A percentile compares a stretch with the other conserved stretches of the same genome.
Conservation (phyloP, 306 rosid species). For the Castanea mollissima region DNA sequence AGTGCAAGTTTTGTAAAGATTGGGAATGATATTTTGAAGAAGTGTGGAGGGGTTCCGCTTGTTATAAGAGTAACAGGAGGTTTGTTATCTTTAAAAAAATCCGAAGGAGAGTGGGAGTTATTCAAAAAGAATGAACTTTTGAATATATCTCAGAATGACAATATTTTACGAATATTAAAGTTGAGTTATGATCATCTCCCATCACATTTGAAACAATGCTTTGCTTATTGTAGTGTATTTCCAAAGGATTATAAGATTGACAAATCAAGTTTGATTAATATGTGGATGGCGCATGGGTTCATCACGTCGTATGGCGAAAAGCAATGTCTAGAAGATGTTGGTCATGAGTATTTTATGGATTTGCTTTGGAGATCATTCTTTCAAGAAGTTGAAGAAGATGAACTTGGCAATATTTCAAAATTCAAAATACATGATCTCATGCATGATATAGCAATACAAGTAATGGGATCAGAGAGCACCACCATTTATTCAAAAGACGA, state of each 20-base stretch:
- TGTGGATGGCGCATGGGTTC: conserved; percentile 25
- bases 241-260: rapidly evolving
- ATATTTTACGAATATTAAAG: too few relatives aligned
- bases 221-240: too few relatives aligned
- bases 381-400: not conserved
- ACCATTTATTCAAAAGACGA: not conserved
- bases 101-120: rapidly evolving
- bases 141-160: rapidly evolving
- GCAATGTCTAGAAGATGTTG: conserved; percentile 1
- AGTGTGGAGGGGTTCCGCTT: too few relatives aligned
- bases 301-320: not conserved
- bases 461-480: not conserved
- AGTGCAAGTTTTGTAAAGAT: not conserved
- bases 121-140: too few relatives aligned
- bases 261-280: rapidly evolving
- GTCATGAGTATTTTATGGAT: not conserved
- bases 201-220: too few relatives aligned
- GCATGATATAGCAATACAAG: conserved; percentile 22
- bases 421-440: conserved; percentile 20
- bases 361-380: conserved; percentile 5
- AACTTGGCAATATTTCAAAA: rapidly evolving
- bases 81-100: too few relatives aligned
- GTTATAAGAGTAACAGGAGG: too few relatives aligned
- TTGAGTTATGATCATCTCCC: too few relatives aligned
- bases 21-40: too few relatives aligned